phyloP scores from a whole-genome alignment of 1,284 basidiomycete genomes.

The Porphyrellus sp. region DNA sequence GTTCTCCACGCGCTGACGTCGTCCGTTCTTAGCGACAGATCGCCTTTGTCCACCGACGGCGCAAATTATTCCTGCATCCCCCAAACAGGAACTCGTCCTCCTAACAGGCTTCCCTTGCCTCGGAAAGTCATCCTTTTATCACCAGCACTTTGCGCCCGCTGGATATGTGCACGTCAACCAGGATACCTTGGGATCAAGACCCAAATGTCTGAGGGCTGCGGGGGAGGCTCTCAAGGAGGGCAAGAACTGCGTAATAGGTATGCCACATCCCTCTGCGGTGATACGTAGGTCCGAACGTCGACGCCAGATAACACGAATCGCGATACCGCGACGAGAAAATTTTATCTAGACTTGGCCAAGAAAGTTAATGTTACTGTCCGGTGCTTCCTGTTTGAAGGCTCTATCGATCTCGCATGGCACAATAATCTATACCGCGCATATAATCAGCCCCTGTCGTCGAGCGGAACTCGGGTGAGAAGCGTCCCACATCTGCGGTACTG shows the following conservation, averaged over 20 bases:
- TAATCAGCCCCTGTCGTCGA: constrained; percentile 48
- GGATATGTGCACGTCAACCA: constrained; percentile 86
- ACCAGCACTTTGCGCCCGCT: constrained; percentile 60
- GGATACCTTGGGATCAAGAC: constrained; percentile 70
- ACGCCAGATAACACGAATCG: constrained; percentile 83
- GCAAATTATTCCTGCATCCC: constrained; percentile 25
- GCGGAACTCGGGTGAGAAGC: constrained; percentile 38
- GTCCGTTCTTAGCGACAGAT: constrained; percentile 46
- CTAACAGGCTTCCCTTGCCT: constrained; percentile 87
- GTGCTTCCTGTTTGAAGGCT: constrained; percentile 71
- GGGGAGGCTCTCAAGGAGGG: constrained; percentile 54
- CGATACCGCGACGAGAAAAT: constrained; percentile 60
- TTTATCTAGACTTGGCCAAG: constrained; percentile 67
- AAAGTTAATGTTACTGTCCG: constrained; percentile 43
- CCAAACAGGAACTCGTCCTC: constrained; percentile 59
- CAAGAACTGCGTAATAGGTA: constrained; percentile 75
- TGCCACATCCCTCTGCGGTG: constrained; percentile 19
- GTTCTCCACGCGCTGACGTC: constrained; percentile 4
- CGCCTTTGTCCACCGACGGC: constrained; percentile 51
- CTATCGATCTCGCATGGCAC: constrained; percentile 80
- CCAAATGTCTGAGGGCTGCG: constrained; percentile 71
- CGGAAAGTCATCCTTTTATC: constrained; percentile 85
- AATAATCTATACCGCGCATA: constrained; percentile 85
- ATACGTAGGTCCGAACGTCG: neutral
- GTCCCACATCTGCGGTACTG: neutral